A percentile compares a stretch with the other conserved stretches of the same genome.
These are phyloP conservation scores for Cyclotella cryptica DNA, from an alignment of 108 stramenopile genomes.

Conservation along the genomic window DNA sequence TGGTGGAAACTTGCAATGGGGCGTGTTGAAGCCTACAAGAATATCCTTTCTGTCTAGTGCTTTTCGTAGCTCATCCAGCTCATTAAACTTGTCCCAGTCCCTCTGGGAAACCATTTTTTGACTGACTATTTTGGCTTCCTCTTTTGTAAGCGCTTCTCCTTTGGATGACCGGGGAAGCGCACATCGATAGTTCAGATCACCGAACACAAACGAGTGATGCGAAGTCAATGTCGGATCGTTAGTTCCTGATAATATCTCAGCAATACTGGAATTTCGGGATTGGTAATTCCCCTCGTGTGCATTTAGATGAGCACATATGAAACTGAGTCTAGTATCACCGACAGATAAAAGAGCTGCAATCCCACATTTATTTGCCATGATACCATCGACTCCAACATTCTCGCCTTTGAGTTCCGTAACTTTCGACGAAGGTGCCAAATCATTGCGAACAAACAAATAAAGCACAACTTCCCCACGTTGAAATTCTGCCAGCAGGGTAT, in stretches of 20 bases:
- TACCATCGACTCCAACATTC: constrained; percentile 61
- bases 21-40: constrained; percentile 63
- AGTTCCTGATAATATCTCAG: constrained; percentile 21
- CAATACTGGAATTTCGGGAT: constrained; percentile 58
- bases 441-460: constrained; percentile 53
- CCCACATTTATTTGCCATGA: constrained; percentile 70
- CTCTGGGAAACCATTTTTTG: constrained; percentile 36
- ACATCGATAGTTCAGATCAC: constrained; percentile 75
- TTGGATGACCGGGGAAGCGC: constrained; percentile 11
- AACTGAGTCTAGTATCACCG: constrained; percentile 48
- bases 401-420: constrained; percentile 45
- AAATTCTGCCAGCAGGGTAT: constrained; percentile 30
- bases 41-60: constrained; percentile 61
- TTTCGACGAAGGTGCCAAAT: constrained; percentile 27
- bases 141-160: constrained; percentile 15
- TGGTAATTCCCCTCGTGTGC: constrained; percentile 68
- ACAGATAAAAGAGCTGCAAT: constrained; percentile 63
- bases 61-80: constrained; percentile 57
- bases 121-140: constrained; percentile 31
- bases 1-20: constrained; percentile 73
- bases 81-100: constrained; percentile 59
- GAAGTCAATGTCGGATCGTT: constrained; percentile 51
- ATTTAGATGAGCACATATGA: constrained; percentile 65
- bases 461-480: constrained; percentile 76
- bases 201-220: constrained; percentile 74